Percentiles rank a stretch among this genome's conserved stretches.
These are phyloP conservation scores for Arthroderma sp. DNA, from an alignment of 2,329 filamentous ascomycete genomes.

Conservation along the genomic window DNA sequence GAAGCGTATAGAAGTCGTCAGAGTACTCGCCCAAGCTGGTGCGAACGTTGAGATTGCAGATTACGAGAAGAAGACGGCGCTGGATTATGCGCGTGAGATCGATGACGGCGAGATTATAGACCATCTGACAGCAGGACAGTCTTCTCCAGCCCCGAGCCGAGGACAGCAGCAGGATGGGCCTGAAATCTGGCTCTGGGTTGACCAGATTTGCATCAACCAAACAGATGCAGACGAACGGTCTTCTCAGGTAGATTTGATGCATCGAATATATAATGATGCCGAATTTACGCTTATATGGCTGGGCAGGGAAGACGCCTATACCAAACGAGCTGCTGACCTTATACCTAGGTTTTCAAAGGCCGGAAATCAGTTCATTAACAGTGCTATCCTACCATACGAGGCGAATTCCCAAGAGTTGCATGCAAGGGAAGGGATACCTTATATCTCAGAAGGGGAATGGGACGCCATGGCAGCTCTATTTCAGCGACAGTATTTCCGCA, in stretches of 20 bases:
- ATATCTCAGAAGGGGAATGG: constrained; percentile 11
- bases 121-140: background rate
- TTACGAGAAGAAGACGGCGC: background rate
- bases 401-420: constrained; percentile 3
- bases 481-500: constrained; percentile 15
- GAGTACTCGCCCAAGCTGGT: background rate
- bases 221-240: constrained; percentile 10
- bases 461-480: constrained; percentile 13
- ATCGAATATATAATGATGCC: constrained; percentile 12
- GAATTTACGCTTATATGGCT: constrained; percentile 17
- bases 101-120: background rate
- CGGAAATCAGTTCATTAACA: constrained; percentile 5
- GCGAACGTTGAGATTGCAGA: background rate
- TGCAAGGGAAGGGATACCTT: constrained; percentile 9
- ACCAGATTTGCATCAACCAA: constrained; percentile 16
- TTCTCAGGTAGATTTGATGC: constrained; percentile 14
- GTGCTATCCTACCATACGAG: constrained; percentile 4
- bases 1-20: background rate
- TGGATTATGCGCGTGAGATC: background rate
- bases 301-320: constrained; percentile 12
- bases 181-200: constrained; percentile 13
- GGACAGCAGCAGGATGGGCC: background rate
- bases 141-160: background rate
- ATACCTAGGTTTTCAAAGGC: constrained; percentile 9
- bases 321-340: constrained; percentile 7